Conservation (phyloP, 2,329 filamentous ascomycete genomes). For the Rosellinia necatrix region DNA sequence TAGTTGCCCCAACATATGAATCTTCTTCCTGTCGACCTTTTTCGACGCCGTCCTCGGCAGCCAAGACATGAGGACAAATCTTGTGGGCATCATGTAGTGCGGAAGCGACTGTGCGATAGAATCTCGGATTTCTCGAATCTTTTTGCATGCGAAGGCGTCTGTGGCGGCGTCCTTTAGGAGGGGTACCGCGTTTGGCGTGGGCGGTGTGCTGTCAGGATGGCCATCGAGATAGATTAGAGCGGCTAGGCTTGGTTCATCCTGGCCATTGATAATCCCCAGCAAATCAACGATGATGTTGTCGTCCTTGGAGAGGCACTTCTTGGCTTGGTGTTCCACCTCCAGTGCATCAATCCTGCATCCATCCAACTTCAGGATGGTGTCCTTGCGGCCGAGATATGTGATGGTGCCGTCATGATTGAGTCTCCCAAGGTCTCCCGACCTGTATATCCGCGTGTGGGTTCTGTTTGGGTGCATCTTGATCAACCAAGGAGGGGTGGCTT, state of each 20-base stretch:
- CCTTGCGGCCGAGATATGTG: conserved; percentile 25
- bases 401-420: conserved; percentile 24
- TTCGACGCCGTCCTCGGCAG: conserved; percentile 25
- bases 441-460: conserved; percentile 19
- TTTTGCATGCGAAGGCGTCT: conserved; percentile 16
- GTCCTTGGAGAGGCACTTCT: conserved; percentile 26
- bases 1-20: conserved; percentile 26
- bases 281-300: conserved; percentile 27
- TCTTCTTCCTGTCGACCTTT: conserved; percentile 29
- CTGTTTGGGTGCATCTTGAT: conserved; percentile 17
- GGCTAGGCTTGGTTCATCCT: conserved; percentile 27
- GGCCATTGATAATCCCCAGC: conserved; percentile 23
- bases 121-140: conserved; percentile 21
- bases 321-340: conserved; percentile 27
- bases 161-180: conserved; percentile 20
- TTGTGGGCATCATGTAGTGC: conserved; percentile 29
- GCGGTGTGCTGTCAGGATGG: conserved; percentile 19
- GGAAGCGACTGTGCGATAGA: conserved; percentile 25
- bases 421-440: conserved; percentile 25
- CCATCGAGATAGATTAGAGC: conserved; percentile 27
- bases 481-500: conserved; percentile 18
- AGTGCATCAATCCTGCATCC: conserved; percentile 28
- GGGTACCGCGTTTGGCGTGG: conserved; percentile 10
- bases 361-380: conserved; percentile 28
- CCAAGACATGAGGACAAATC: conserved; percentile 28